These are phyloP conservation scores for Ensete glaucum DNA, from an alignment of 176 grass and related monocot species.

Conservation along the genomic window DNA sequence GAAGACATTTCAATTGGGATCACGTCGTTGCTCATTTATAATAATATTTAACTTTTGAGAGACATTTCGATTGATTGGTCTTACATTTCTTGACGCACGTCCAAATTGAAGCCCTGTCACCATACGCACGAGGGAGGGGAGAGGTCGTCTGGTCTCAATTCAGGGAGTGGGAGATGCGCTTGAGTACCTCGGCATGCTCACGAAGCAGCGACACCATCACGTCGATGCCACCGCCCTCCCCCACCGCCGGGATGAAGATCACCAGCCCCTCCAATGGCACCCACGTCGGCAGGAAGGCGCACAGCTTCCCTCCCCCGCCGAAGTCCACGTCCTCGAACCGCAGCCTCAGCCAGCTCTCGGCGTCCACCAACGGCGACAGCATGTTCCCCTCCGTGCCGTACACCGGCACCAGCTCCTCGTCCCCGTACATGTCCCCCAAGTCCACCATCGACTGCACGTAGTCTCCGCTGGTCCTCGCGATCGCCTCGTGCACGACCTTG, in stretches of 20 bases:
- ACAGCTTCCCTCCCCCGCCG: slow-evolving; percentile 26
- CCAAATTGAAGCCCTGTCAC: too few relatives aligned
- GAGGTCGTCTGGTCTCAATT: neutral
- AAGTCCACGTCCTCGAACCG: slow-evolving; percentile 33
- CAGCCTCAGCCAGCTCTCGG: slow-evolving; percentile 41
- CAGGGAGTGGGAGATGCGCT: slow-evolving; percentile 28
- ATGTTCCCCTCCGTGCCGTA: slow-evolving; percentile 10
- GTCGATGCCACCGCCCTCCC: slow-evolving; percentile 29
- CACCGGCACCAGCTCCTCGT: slow-evolving; percentile 20
- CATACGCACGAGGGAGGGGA: too few relatives aligned
- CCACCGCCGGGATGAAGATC: slow-evolving; percentile 31
- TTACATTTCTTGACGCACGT: too few relatives aligned
- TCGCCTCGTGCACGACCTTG: slow-evolving; percentile 18
- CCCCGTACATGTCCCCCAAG: slow-evolving; percentile 28
- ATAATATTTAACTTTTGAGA: too few relatives aligned
- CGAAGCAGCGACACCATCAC: slow-evolving; percentile 32
- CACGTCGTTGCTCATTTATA: too few relatives aligned
- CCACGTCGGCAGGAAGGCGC: slow-evolving; percentile 26
- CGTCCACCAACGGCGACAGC: slow-evolving; percentile 27
- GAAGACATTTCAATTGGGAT: too few relatives aligned
- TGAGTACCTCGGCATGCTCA: slow-evolving; percentile 28
- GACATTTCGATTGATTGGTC: too few relatives aligned
- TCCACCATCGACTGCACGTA: slow-evolving; percentile 57
- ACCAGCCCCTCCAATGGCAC: slow-evolving; percentile 37
- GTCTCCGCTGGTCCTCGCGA: slow-evolving; percentile 6